Evolutionary conservation across 2,329 filamentous ascomycete species (phyloP).

Genomic region (Clonostachys byssicola): DNA sequence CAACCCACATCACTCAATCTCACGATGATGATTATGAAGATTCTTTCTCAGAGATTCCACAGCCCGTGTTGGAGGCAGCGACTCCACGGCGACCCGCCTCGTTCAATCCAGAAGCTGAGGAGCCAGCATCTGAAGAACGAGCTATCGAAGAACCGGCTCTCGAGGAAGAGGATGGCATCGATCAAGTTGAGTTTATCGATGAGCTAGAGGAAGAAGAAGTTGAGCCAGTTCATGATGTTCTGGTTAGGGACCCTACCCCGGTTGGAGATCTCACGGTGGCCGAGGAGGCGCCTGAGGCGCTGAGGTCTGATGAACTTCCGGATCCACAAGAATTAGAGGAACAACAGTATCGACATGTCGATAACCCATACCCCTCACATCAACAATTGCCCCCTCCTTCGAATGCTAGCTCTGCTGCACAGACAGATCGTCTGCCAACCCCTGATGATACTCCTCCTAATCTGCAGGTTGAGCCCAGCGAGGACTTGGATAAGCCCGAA

Average conservation of each 20-base stretch:
- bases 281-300: neutral
- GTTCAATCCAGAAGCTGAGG: constrained; percentile 1
- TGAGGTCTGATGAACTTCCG: neutral
- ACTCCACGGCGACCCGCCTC: constrained; percentile 27
- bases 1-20: neutral
- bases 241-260: too few relatives aligned
- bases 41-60: constrained; percentile 54
- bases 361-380: too few relatives aligned
- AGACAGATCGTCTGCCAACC: constrained; percentile 42
- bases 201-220: constrained; percentile 5
- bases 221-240: constrained; percentile 1
- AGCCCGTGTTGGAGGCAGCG: constrained; percentile 43
- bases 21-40: constrained; percentile 35
- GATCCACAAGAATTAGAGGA: too few relatives aligned
- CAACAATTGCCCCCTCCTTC: constrained; percentile 8
- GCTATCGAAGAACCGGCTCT: neutral
- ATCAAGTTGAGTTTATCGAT: neutral
- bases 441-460: constrained; percentile 47
- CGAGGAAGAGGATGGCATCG: neutral
- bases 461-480: constrained; percentile 9
- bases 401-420: constrained; percentile 23
- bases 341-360: too few relatives aligned
- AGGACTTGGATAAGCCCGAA: constrained; percentile 9
- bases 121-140: constrained; percentile 3
- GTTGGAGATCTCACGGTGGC: too few relatives aligned